These are phyloP conservation scores for Dactylellina haptotyla DNA, from an alignment of 2,329 filamentous ascomycete species.

Conservation along the genomic window DNA sequence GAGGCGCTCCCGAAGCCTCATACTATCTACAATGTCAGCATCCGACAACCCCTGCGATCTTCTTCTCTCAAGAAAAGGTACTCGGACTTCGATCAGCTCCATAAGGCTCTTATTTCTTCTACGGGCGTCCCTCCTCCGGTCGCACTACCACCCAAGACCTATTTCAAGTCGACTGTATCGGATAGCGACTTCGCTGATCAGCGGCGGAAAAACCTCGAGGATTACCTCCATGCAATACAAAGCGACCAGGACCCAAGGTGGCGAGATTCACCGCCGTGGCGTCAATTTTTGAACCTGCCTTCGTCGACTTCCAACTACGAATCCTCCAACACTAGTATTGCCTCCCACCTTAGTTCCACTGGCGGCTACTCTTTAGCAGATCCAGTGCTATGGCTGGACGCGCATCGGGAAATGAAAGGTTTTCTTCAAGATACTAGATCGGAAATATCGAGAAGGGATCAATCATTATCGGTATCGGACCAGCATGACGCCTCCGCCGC, in stretches of 20 bases:
- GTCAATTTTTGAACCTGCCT: conserved; percentile 77
- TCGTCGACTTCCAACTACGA: conserved; percentile 62
- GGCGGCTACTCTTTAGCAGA: conserved; percentile 65
- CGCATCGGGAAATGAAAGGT: conserved; percentile 77
- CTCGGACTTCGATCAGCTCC: conserved; percentile 77
- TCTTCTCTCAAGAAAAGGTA: conserved; percentile 83
- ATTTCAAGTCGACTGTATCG: conserved; percentile 77
- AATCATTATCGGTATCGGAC: conserved; percentile 66
- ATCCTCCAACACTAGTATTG: conserved; percentile 62
- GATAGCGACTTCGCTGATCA: conserved; percentile 76
- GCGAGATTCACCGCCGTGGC: conserved; percentile 78
- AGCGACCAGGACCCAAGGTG: conserved; percentile 78
- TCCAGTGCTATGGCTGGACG: conserved; percentile 78
- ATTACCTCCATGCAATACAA: conserved; percentile 77
- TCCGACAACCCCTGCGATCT: conserved; percentile 79
- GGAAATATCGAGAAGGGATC: conserved; percentile 75
- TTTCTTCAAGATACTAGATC: conserved; percentile 74
- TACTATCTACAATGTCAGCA: conserved; percentile 61
- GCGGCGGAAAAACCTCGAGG: conserved; percentile 74
- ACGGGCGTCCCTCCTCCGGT: conserved; percentile 73
- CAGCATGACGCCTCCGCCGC: conserved; percentile 75
- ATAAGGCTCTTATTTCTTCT: conserved; percentile 70
- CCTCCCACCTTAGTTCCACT: conserved; percentile 62
- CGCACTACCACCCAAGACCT: conserved; percentile 77
- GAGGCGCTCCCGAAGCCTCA: conserved; percentile 57